Evolutionary conservation across 2,329 filamentous ascomycete species (phyloP).

Genomic region (Stagonosporopsis vannaccii): DNA sequence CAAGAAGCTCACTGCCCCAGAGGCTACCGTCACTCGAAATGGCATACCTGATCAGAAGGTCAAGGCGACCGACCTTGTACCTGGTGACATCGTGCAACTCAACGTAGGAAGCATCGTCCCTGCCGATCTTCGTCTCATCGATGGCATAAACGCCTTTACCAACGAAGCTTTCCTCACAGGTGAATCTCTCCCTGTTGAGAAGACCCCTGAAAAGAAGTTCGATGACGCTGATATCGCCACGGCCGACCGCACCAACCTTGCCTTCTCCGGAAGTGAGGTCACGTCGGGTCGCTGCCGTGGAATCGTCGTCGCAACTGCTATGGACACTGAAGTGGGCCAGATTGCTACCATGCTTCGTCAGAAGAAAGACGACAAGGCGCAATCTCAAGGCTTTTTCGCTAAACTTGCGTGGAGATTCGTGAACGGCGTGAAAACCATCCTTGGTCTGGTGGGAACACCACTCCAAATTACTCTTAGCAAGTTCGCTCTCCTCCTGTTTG

Average conservation of each 20-base stretch:
- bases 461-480: constrained; percentile 86
- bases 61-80: constrained; percentile 48
- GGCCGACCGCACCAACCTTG: constrained; percentile 74
- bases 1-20: constrained; percentile 50
- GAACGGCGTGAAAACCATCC: constrained; percentile 57
- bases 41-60: constrained; percentile 45
- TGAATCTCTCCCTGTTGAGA: constrained; percentile 75
- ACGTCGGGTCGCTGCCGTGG: constrained; percentile 74
- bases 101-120: constrained; percentile 68
- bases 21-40: constrained; percentile 48
- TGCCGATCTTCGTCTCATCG: constrained; percentile 68
- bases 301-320: constrained; percentile 73
- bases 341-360: constrained; percentile 74
- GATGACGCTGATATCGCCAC: constrained; percentile 61
- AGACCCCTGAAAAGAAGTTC: constrained; percentile 61
- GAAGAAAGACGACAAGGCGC: constrained; percentile 58
- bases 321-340: constrained; percentile 77
- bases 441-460: constrained; percentile 79
- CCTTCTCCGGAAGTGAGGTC: constrained; percentile 75
- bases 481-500: constrained; percentile 82
- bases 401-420: constrained; percentile 40
- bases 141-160: constrained; percentile 76
- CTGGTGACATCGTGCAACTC: constrained; percentile 50
- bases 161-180: constrained; percentile 79
- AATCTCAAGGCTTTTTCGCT: constrained; percentile 57